Conservation (phyloP, 2,329 filamentous ascomycete genomes). For the Cordyceps farinosa region DNA sequence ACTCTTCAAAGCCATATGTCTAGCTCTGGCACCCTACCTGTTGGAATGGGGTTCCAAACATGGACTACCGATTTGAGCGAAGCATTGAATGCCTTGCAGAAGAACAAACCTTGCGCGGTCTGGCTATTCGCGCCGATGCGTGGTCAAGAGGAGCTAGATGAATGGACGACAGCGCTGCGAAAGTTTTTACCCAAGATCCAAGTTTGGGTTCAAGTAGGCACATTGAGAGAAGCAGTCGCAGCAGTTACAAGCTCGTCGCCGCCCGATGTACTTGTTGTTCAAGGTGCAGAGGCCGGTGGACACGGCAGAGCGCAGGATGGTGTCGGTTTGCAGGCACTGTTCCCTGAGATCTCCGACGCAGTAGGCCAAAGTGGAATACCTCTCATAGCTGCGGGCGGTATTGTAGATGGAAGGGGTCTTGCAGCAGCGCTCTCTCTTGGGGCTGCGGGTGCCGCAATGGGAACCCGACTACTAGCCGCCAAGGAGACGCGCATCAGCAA, state of each 20-base stretch:
- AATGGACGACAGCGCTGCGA: constrained; percentile 45
- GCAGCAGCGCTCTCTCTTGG: constrained; percentile 49
- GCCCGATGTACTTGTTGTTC: constrained; percentile 50
- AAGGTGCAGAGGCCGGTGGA: constrained; percentile 52
- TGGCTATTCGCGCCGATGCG: constrained; percentile 46
- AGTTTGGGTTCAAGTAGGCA: constrained; percentile 53
- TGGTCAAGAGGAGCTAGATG: constrained; percentile 35
- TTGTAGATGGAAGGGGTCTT: constrained; percentile 48
- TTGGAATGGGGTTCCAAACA: constrained; percentile 46
- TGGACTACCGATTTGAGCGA: constrained; percentile 41
- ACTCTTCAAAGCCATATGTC: background rate
- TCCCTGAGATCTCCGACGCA: constrained; percentile 48
- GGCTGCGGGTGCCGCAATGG: constrained; percentile 54
- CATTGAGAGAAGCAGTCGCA: constrained; percentile 44
- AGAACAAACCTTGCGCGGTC: constrained; percentile 35
- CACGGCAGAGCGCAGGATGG: constrained; percentile 46
- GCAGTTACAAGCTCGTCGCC: constrained; percentile 31
- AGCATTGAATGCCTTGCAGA: constrained; percentile 29
- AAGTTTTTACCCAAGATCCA: constrained; percentile 37
- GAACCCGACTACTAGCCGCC: constrained; percentile 59
- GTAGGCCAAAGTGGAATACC: constrained; percentile 35
- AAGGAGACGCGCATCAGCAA: constrained; percentile 37
- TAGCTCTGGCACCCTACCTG: constrained; percentile 31
- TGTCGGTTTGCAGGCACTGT: constrained; percentile 41
- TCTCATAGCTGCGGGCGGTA: constrained; percentile 50